These are phyloP conservation scores for Cladochytrium replicatum DNA, from an alignment of 192 early-diverging fungal species.

Conservation along the genomic window DNA sequence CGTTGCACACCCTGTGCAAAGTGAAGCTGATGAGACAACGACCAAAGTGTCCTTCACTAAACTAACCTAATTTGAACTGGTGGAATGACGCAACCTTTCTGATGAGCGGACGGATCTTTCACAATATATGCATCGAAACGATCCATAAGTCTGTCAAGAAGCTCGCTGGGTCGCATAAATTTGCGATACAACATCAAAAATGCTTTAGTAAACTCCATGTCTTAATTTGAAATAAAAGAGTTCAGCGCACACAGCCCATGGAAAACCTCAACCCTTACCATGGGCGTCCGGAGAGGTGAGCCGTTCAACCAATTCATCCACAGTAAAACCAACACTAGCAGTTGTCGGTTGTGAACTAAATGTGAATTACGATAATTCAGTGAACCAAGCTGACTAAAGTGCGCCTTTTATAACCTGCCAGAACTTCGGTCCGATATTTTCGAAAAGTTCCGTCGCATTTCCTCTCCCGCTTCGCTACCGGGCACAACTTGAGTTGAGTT, in stretches of 20 bases:
- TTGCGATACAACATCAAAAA: constrained; percentile 32
- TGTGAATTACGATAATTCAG: background rate
- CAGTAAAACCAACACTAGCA: constrained; percentile 15
- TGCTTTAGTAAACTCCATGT: constrained; percentile 31
- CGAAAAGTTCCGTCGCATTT: constrained; percentile 4
- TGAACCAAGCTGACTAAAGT: background rate
- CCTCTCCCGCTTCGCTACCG: constrained; percentile 1
- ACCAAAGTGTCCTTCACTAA: background rate
- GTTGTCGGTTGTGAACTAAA: background rate
- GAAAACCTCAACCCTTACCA: constrained; percentile 13
- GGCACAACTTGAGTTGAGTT: background rate
- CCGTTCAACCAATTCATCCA: constrained; percentile 27
- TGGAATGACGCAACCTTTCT: constrained; percentile 6
- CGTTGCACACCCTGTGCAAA: constrained; percentile 29
- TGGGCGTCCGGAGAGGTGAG: constrained; percentile 20
- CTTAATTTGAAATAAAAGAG: constrained; percentile 1
- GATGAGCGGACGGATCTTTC: constrained; percentile 1
- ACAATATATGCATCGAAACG: constrained; percentile 22
- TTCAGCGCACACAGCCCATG: background rate
- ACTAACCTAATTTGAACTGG: constrained; percentile 31
- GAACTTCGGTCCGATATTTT: background rate
- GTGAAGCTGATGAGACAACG: background rate
- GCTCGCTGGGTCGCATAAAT: constrained; percentile 29
- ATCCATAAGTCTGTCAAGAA: constrained; percentile 32
- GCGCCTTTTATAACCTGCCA: constrained; percentile 3